These are phyloP conservation scores for Protomyces macrosporus DNA, from an alignment of 1,139 yeast species.

Conservation along the genomic window DNA sequence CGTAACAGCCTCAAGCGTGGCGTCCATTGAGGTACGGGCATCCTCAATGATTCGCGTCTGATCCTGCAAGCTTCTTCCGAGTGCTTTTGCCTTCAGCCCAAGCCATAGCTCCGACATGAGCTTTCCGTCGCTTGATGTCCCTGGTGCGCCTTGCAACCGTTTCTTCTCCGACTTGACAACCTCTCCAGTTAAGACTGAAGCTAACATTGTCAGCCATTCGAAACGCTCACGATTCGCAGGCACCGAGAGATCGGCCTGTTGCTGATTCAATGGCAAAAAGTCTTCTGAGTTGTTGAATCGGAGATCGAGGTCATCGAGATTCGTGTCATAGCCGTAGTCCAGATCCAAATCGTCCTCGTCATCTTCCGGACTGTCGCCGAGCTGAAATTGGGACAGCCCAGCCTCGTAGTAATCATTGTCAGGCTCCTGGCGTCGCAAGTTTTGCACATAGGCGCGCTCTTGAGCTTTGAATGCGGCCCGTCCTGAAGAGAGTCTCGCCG, in stretches of 20 bases:
- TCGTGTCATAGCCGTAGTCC: slow-evolving; percentile 32
- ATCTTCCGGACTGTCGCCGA: slow-evolving; percentile 24
- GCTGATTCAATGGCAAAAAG: not conserved
- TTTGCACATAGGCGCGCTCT: slow-evolving; percentile 62
- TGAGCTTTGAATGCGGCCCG: slow-evolving; percentile 47
- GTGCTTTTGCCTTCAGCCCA: slow-evolving; percentile 71
- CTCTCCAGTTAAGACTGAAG: slow-evolving; percentile 88
- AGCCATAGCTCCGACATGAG: slow-evolving; percentile 69
- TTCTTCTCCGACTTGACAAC: slow-evolving; percentile 83
- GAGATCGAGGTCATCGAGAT: slow-evolving; percentile 30
- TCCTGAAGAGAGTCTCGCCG: slow-evolving; percentile 14
- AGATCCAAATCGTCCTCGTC: slow-evolving; percentile 26
- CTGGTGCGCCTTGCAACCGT: slow-evolving; percentile 46
- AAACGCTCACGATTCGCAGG: slow-evolving; percentile 52
- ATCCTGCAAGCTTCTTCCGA: slow-evolving; percentile 75
- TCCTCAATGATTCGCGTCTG: slow-evolving; percentile 68
- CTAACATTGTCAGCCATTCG: slow-evolving; percentile 94
- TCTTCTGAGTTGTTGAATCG: not conserved
- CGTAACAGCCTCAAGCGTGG: slow-evolving; percentile 64
- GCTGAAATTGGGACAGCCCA: slow-evolving; percentile 33
- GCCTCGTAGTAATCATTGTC: slow-evolving; percentile 51
- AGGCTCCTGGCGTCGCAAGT: slow-evolving; percentile 53
- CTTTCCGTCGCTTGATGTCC: slow-evolving; percentile 35
- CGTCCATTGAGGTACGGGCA: slow-evolving; percentile 68
- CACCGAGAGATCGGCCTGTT: slow-evolving; percentile 4